These are phyloP conservation scores for Coprinopsis strossmayeri DNA, from an alignment of 768 basidiomycete species.

Conservation along the genomic window DNA sequence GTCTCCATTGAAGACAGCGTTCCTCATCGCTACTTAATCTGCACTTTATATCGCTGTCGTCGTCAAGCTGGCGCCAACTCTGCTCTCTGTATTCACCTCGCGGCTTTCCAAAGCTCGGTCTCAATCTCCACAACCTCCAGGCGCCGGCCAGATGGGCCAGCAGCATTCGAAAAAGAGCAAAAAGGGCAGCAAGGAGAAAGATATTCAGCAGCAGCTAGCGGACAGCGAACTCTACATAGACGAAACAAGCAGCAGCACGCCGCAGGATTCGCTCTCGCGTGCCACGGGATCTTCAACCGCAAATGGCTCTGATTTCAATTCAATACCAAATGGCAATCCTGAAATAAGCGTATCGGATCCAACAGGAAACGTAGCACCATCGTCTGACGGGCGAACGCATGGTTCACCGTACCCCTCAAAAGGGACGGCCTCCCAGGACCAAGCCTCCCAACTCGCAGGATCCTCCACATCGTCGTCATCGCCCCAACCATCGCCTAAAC, in stretches of 20 bases:
- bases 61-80: constrained; percentile 73
- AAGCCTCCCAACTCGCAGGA: constrained; percentile 29
- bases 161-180: constrained; percentile 78
- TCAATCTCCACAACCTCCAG: constrained; percentile 60
- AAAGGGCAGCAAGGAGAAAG: constrained; percentile 67
- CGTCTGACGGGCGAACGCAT: constrained; percentile 20
- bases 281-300: constrained; percentile 29
- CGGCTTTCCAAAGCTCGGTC: constrained; percentile 67
- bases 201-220: constrained; percentile 36
- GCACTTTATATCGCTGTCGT: constrained; percentile 11
- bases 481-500: constrained; percentile 35
- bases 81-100: constrained; percentile 69
- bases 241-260: constrained; percentile 29
- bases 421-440: constrained; percentile 18
- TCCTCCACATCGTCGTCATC: constrained; percentile 30
- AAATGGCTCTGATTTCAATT: constrained; percentile 32
- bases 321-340: constrained; percentile 36
- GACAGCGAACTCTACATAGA: constrained; percentile 32
- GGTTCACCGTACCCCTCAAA: constrained; percentile 33
- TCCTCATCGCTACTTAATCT: constrained; percentile 14
- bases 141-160: constrained; percentile 68
- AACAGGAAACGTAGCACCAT: constrained; percentile 26
- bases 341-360: constrained; percentile 40
- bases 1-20: constrained; percentile 12
- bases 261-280: constrained; percentile 40